A percentile compares a stretch with the other conserved stretches of the same genome.
These are phyloP conservation scores for Malus asiatica DNA, from an alignment of 306 rosid genomes.

Conservation along the genomic window DNA sequence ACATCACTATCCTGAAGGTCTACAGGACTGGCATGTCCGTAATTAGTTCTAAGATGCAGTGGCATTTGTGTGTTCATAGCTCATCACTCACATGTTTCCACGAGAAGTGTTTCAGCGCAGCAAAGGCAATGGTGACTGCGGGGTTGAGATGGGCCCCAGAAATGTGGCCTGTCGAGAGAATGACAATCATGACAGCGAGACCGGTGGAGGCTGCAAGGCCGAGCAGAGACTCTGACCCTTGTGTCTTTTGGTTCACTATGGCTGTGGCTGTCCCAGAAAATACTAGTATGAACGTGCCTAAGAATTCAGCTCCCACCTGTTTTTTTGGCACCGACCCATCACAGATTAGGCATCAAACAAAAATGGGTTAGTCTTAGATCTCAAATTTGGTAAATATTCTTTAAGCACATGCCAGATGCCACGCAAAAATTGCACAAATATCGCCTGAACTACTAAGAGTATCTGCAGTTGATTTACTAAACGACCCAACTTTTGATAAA, in stretches of 20 bases:
- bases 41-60: neutral
- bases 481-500: no score
- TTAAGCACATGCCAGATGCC: neutral
- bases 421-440: neutral
- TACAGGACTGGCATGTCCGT: neutral
- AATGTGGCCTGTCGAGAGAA: slow-evolving; percentile 75
- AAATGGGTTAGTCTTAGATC: slow-evolving; percentile 3
- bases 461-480: no score
- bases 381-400: neutral
- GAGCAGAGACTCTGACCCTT: slow-evolving; percentile 49
- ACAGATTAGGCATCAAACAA: neutral
- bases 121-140: slow-evolving; percentile 74
- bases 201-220: slow-evolving; percentile 73
- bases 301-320: slow-evolving; percentile 91
- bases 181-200: slow-evolving; percentile 72
- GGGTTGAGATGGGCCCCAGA: slow-evolving; percentile 94
- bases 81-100: slow-evolving; percentile 54
- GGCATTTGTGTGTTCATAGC: neutral
- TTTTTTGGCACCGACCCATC: slow-evolving; percentile 18
- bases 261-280: slow-evolving; percentile 71
- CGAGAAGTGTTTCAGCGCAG: slow-evolving; percentile 83
- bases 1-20: neutral
- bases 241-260: slow-evolving; percentile 63
- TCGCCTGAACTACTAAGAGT: neutral
- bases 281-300: slow-evolving; percentile 67